phyloP scores from a whole-genome alignment of 2,329 filamentous ascomycete genomes.

The Hypoxylon sp. region DNA sequence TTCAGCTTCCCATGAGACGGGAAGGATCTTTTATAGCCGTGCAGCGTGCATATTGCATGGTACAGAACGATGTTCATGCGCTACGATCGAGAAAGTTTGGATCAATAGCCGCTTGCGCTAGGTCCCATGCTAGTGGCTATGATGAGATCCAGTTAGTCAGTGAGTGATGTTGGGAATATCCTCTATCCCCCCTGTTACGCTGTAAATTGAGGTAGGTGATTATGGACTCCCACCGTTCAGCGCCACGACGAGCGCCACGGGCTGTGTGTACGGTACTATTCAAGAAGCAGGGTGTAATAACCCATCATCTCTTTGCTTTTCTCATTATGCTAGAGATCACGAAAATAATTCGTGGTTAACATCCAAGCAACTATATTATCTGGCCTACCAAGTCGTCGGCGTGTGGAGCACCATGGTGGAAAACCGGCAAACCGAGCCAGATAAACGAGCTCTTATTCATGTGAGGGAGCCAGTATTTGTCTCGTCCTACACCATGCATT shows the following conservation, averaged over 20 bases:
- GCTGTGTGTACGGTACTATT: not conserved
- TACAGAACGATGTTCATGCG: slow-evolving; percentile 17
- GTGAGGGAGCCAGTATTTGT: slow-evolving; percentile 38
- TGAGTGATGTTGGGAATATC: slow-evolving; percentile 14
- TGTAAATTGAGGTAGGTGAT: not conserved
- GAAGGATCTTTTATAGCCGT: slow-evolving; percentile 38
- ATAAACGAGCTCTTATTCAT: slow-evolving; percentile 24
- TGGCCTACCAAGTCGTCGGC: slow-evolving; percentile 8
- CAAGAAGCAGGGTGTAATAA: slow-evolving; percentile 4
- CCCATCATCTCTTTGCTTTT: slow-evolving; percentile 7
- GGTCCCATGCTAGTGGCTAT: slow-evolving; percentile 21
- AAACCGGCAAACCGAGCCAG: slow-evolving; percentile 30
- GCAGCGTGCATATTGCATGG: slow-evolving; percentile 24
- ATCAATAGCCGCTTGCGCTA: slow-evolving; percentile 38
- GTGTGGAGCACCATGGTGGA: slow-evolving; percentile 14
- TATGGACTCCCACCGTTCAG: slow-evolving; percentile 6
- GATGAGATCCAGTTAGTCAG: slow-evolving; percentile 16
- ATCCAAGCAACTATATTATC: slow-evolving; percentile 15
- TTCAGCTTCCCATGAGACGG: slow-evolving; percentile 27
- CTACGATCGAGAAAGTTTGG: slow-evolving; percentile 26
- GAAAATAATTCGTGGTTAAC: slow-evolving; percentile 12
- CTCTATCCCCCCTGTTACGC: slow-evolving; percentile 16
- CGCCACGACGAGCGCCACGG: not conserved
- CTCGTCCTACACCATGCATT: slow-evolving; percentile 37
- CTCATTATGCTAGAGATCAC: not conserved